Evolutionary conservation across 1,284 basidiomycete genomes (phyloP).

Genomic region (Apiotrichum gamsii): DNA sequence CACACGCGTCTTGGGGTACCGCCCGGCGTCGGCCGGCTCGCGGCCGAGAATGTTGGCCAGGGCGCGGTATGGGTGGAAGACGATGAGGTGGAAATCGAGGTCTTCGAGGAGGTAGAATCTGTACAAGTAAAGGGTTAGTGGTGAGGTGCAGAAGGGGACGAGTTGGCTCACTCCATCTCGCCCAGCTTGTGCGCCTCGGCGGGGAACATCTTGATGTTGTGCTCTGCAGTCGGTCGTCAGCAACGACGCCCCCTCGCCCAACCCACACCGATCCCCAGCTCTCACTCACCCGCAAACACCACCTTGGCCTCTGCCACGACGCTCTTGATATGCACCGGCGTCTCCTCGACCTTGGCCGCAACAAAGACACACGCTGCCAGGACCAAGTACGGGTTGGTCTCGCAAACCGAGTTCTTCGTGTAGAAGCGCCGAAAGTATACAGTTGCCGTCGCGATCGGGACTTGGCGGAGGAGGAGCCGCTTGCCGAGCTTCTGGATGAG

Average conservation of each 20-base stretch:
- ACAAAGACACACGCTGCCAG: conserved; percentile 90
- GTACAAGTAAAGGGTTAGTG: too few species aligned
- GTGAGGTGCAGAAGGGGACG: too few species aligned
- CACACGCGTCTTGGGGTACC: conserved; percentile 29
- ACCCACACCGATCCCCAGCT: background rate
- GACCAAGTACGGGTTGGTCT: conserved; percentile 89
- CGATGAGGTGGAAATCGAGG: conserved; percentile 85
- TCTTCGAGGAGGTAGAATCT: conserved; percentile 90
- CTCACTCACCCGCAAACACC: conserved; percentile 70
- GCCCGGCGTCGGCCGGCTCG: conserved; percentile 44
- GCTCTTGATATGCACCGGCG: conserved; percentile 87
- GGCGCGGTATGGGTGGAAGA: conserved; percentile 92
- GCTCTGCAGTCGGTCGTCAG: conserved; percentile 49
- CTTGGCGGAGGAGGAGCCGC: conserved; percentile 73
- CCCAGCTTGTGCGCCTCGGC: conserved; percentile 85
- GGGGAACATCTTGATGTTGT: conserved; percentile 67
- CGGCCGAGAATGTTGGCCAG: conserved; percentile 66
- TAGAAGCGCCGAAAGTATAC: conserved; percentile 95
- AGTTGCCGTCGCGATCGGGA: conserved; percentile 85
- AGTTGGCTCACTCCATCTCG: conserved; percentile 83
- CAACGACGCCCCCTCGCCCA: too few species aligned
- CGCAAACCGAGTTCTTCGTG: conserved; percentile 84
- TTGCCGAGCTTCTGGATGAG: conserved; percentile 81
- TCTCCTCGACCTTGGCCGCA: conserved; percentile 94
- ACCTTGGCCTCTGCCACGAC: conserved; percentile 76